Percentiles rank a stretch among this genome's conserved stretches.
Evolutionary conservation across 1,284 basidiomycete genomes (phyloP).

Genomic region (Coniferiporia sulphurascens): DNA sequence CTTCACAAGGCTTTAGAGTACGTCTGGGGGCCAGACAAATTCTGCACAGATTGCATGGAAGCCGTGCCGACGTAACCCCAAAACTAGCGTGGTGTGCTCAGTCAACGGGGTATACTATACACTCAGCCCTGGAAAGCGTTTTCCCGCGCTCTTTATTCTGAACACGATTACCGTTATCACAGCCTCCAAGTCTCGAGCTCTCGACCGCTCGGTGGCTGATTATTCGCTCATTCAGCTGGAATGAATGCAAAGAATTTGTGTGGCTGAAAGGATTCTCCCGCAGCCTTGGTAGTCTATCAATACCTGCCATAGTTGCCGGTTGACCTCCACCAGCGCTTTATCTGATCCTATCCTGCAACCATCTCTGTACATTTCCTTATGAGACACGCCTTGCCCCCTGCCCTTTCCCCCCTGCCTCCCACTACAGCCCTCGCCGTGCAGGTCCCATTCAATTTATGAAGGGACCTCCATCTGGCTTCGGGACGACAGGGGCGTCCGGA

Average conservation of each 20-base stretch:
- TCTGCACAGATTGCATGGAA: neutral
- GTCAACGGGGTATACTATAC: neutral
- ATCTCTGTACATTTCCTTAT: neutral
- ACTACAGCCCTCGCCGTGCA: neutral
- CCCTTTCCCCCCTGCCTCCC: neutral
- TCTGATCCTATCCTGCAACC: neutral
- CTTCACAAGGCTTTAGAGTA: neutral
- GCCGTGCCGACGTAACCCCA: neutral
- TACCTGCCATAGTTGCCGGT: neutral
- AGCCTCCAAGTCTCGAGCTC: neutral
- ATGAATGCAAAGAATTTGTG: neutral
- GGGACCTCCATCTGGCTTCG: neutral
- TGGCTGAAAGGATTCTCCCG: neutral
- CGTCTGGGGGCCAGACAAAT: neutral
- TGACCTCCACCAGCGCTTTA: neutral
- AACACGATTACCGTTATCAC: neutral
- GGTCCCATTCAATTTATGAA: neutral
- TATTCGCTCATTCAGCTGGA: neutral
- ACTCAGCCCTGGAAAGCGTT: neutral
- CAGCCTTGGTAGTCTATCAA: neutral
- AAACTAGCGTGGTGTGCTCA: no score
- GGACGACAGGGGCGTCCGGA: neutral
- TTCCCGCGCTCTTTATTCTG: neutral
- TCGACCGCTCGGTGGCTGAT: neutral
- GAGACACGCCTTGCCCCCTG: neutral